phyloP scores from a whole-genome alignment of 306 rosid genomes.

The Trifolium repens region DNA sequence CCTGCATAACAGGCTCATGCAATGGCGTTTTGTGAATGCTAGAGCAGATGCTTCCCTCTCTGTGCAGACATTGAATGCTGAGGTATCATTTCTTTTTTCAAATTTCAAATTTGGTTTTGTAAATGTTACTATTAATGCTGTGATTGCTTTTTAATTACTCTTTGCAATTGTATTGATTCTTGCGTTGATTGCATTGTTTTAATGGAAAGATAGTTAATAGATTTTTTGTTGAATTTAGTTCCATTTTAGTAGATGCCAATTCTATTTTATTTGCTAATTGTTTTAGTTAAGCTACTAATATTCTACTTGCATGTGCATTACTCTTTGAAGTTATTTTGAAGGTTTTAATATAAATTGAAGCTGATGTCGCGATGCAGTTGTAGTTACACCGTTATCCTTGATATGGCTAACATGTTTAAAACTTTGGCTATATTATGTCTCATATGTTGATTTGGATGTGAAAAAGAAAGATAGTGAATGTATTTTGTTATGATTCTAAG shows the following conservation, averaged over 20 bases:
- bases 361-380: background rate
- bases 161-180: background rate
- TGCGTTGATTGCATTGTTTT: background rate
- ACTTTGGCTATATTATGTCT: background rate
- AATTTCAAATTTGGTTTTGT: background rate
- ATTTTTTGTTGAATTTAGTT: conserved; percentile 27
- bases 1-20: conserved; percentile 75
- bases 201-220: conserved; percentile 9
- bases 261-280: background rate
- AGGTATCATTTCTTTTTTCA: conserved; percentile 56
- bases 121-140: conserved; percentile 1
- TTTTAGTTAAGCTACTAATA: background rate
- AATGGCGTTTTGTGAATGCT: conserved; percentile 89
- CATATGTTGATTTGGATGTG: background rate
- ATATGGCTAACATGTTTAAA: background rate
- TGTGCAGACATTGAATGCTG: conserved; percentile 73
- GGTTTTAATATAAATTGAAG: background rate
- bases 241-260: background rate
- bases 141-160: conserved; percentile 8
- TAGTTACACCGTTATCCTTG: background rate
- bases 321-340: conserved; percentile 5
- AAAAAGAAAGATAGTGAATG: conserved; percentile 11
- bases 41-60: conserved; percentile 67
- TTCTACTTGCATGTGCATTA: background rate
- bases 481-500: conserved; percentile 18